Evolutionary conservation across 148 eudicot genomes (phyloP).

Genomic region (Diospyros kaki): DNA sequence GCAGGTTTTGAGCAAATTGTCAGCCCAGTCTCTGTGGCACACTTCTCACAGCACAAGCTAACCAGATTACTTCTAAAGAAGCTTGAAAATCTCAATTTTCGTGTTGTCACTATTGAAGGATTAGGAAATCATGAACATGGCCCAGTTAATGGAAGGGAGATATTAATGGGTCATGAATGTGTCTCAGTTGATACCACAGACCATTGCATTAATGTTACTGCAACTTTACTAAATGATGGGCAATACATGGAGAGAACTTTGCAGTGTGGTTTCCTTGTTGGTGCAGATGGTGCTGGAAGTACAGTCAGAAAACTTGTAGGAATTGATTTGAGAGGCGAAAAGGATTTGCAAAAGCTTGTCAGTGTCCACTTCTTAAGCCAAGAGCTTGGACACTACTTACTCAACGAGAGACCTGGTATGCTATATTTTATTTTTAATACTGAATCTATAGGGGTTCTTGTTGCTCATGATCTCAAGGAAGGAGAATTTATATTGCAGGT

Average conservation of each 20-base stretch:
- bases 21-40: conserved; percentile 88
- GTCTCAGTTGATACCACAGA: conserved; percentile 42
- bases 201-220: conserved; percentile 52
- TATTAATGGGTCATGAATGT: conserved; percentile 88
- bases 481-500: conserved; percentile 99
- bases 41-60: conserved; percentile 88
- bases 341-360: conserved; percentile 79
- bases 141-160: conserved; percentile 39
- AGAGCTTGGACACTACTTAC: conserved; percentile 68
- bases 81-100: conserved; percentile 54
- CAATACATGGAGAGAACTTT: conserved; percentile 44
- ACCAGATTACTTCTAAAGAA: conserved; percentile 51
- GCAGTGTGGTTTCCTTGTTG: conserved; percentile 65
- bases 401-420: conserved; percentile 89
- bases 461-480: conserved; percentile 91
- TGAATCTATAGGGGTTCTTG: conserved; percentile 91
- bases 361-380: conserved; percentile 78
- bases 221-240: conserved; percentile 47
- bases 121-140: conserved; percentile 17
- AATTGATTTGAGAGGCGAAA: conserved; percentile 71
- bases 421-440: conserved; percentile 87
- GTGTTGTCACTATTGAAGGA: conserved; percentile 25
- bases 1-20: conserved; percentile 83
- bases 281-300: conserved; percentile 93
- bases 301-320: conserved; percentile 67